Evolutionary conservation across 441 rosid species (phyloP), one percentile per base, ranked within the genome.

Genomic region (Eutrema salsugineum): DNA sequence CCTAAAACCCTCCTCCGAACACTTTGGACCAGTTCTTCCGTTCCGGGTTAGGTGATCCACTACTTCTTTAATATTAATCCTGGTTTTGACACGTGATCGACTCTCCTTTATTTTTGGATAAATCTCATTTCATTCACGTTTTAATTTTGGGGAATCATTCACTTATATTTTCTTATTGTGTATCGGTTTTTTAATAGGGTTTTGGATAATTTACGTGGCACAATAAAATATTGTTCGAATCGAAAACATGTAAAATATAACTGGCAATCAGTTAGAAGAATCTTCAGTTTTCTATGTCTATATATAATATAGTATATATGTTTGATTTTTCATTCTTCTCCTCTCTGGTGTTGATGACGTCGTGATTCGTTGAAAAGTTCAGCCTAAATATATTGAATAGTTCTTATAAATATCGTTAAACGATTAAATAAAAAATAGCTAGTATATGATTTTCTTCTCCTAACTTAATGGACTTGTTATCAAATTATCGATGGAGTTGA

Each of bases 1-100:
- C 47, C 82, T 65, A 79, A 80, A 79, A 35, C 73, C 57, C 51
- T 66, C 51, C 59, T 53, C 72, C 62, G 67, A 60, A 78, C 66
- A 60, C 35, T 63, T 66, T 71, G 79, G 80, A 82, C 76, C 79
- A 74, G 79, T 80, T 78, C 88, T 72, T 76, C 68, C 74, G 64
- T 57, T 59, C 51, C 51, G 71, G 79, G 64, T 72, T 50, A 42
- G 53, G 53, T 67, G 79, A 77, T 73, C 80, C 78, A 74, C 70
- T 62, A 58, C 63, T 53, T 70, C 53, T 39, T 47, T 44, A 38
- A 20, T 20, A 62, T n/a, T 53, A 63, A 66, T 70, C 77, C 48
- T 64, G 3, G 51, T 33, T 62, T 43, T 47, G 75, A 80, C 83
- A 80, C 72, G 72, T 77, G 81, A 76, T 58, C 24, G 72, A 19